Evolutionary conservation across 129 eudicot species (phyloP).

Genomic region (Silybum marianum): DNA sequence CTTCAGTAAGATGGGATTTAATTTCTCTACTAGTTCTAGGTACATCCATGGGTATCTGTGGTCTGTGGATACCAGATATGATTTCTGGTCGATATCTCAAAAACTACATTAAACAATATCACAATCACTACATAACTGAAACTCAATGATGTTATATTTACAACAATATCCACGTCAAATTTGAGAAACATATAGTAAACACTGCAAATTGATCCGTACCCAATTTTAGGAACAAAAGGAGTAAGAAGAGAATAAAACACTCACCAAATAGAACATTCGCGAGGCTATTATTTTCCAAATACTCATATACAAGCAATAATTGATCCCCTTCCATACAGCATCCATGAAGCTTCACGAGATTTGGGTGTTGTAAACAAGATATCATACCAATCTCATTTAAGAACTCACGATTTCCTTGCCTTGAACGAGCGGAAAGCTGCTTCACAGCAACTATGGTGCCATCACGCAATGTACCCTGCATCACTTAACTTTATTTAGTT

Average conservation of each 20-base stretch:
- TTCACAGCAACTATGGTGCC: constrained; percentile 51
- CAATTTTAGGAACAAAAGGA: background rate
- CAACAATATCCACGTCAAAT: background rate
- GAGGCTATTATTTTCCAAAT: constrained; percentile 51
- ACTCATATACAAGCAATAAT: constrained; percentile 48
- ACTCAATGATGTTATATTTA: background rate
- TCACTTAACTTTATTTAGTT: constrained; percentile 5
- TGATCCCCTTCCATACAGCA: constrained; percentile 51
- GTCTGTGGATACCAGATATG: background rate
- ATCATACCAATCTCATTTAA: constrained; percentile 47
- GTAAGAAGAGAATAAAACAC: background rate
- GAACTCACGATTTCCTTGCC: constrained; percentile 51
- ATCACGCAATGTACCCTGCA: constrained; percentile 44
- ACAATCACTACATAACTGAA: background rate
- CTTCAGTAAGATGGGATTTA: background rate
- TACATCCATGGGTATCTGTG: background rate
- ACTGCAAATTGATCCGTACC: background rate
- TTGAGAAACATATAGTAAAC: background rate
- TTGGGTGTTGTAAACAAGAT: constrained; percentile 47
- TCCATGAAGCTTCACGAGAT: constrained; percentile 51
- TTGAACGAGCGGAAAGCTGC: constrained; percentile 47
- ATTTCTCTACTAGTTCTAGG: background rate
- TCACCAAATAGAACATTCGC: constrained; percentile 51
- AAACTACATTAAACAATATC: background rate
- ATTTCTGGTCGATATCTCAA: background rate